Evolutionary conservation across 345 rosid genomes (phyloP), one percentile per base, ranked within the genome.

Genomic region (Hibiscus tridactylites): DNA sequence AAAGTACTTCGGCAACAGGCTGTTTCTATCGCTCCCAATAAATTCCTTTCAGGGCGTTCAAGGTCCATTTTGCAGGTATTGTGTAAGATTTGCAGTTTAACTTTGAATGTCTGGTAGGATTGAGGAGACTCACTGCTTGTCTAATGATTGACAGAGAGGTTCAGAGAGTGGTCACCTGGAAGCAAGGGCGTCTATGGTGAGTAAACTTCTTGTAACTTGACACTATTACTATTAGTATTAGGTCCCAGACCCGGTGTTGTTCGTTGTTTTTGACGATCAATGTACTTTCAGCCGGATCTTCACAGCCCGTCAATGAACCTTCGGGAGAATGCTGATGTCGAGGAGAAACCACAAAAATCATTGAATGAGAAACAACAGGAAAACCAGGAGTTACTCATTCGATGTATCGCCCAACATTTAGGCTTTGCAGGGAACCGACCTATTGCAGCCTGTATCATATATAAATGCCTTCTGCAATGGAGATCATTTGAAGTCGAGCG

Each of bases 401-500:
- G 97, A 60, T 91, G 97, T 74, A 81, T 93, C 5, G 96, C 91
- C 54, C 98, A 93, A 74, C 93, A 87, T 74, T 80, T 93, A 19
- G 96, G 98, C 3, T 93, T 89, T 75, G 81, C 89, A 5, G 88
- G 85, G 74, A 89, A 89, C 82, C 78, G 91, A 74, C 97, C 98
- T 19, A 84, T 89, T 19, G 91, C 97, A 61, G 98, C 97, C 47
- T 93, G 98, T 78, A 89, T 88, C 80, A 89, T 93, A 75, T 93
- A 93, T 83, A 93, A 93, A 79, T 89, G 97, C 76, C 88, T 93
- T 59, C 70, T 93, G 79, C 98, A 93, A 28, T 91, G 98, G 98
- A 83, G 98, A 79, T 93, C 98, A 44, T 91, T 93, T 80, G 98
- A 93, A 83, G 98, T 93, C 59, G 98, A 91, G 81, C 66, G 97